Percentiles rank a stretch among this genome's conserved stretches.
Conservation (phyloP, 148 eudicot genomes). For the Silene uniflora region DNA sequence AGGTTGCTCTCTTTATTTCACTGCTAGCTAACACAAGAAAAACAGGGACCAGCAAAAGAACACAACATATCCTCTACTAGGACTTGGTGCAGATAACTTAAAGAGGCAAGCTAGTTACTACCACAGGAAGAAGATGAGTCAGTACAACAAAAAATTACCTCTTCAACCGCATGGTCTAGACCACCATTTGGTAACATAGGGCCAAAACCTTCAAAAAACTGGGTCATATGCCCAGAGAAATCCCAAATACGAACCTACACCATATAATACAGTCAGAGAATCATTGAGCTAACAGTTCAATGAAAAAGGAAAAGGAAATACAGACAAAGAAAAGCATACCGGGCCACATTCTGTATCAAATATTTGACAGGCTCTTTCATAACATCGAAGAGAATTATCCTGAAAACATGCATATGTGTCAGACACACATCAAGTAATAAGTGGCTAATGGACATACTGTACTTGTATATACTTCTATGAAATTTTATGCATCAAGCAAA, state of each 20-base stretch:
- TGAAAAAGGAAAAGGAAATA: neutral
- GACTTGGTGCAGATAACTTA: neutral
- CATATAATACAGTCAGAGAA: slow-evolving; percentile 21
- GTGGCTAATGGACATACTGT: too few species aligned
- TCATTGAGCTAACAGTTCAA: neutral
- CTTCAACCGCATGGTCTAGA: slow-evolving; percentile 36
- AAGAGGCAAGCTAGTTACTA: neutral
- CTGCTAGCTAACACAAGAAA: neutral
- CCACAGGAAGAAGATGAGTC: neutral
- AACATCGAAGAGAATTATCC: slow-evolving; percentile 52
- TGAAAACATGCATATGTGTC: slow-evolving; percentile 32
- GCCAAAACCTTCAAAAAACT: slow-evolving; percentile 33
- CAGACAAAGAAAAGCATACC: slow-evolving; percentile 40
- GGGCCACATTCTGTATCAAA: slow-evolving; percentile 42
- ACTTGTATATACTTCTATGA: too few species aligned
- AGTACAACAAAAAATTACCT: slow-evolving; percentile 38
- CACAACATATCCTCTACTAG: neutral
- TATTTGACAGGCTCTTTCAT: slow-evolving; percentile 46
- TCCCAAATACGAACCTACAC: slow-evolving; percentile 70
- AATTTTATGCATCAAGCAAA: too few species aligned
- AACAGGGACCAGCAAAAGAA: neutral
- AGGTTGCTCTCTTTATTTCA: neutral
- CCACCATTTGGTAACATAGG: slow-evolving; percentile 20
- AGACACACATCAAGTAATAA: slow-evolving; percentile 3
- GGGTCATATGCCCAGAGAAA: slow-evolving; percentile 66